phyloP scores from a whole-genome alignment of 495 filamentous ascomycete genomes.

The Penicillium fimorum region DNA sequence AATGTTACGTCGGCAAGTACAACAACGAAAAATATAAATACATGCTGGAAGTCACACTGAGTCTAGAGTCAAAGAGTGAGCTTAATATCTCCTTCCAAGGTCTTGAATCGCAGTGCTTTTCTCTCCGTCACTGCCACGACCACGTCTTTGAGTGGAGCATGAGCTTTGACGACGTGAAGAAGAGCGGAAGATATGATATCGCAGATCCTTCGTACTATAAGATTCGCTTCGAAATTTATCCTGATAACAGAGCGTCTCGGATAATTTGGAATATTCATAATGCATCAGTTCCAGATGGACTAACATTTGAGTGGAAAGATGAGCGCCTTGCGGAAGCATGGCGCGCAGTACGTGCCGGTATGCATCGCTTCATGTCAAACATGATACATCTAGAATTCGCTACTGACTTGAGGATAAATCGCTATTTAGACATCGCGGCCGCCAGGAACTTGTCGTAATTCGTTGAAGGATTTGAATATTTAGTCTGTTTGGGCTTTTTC shows the following conservation, averaged over 20 bases:
- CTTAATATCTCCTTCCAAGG: constrained; percentile 6
- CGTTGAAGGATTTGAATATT: too few relatives aligned
- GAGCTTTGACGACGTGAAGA: background rate
- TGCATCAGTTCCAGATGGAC: background rate
- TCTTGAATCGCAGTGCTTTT: background rate
- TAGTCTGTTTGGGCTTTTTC: background rate
- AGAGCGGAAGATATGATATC: constrained; percentile 2
- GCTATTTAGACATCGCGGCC: background rate
- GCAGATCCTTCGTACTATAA: constrained; percentile 4
- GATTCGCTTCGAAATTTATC: background rate
- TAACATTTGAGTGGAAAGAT: background rate
- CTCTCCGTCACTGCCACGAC: constrained; percentile 5
- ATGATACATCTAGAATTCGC: background rate
- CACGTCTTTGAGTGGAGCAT: constrained; percentile 10
- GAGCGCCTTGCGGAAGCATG: background rate
- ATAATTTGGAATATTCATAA: constrained; percentile 1
- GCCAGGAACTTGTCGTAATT: background rate
- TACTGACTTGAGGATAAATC: background rate
- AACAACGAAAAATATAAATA: background rate
- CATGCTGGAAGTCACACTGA: constrained; percentile 4
- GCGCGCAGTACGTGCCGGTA: background rate
- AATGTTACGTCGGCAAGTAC: constrained; percentile 5
- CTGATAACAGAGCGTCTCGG: background rate
- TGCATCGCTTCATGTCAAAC: background rate
- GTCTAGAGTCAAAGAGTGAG: background rate